phyloP scores from a whole-genome alignment of 139 green algal species.

The Coelastrella sp. region DNA sequence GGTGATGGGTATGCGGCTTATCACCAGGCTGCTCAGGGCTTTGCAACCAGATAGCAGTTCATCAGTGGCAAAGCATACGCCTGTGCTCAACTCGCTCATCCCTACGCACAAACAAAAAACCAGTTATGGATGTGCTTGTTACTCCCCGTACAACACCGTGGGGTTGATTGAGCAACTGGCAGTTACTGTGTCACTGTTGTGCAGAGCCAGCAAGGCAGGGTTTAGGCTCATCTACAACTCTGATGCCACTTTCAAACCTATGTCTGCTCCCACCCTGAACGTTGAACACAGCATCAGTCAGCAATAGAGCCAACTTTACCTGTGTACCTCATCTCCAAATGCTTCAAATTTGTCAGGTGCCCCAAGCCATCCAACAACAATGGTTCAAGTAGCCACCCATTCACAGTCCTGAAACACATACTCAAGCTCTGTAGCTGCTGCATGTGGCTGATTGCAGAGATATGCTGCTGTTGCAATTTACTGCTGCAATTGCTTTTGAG shows the following conservation, averaged over 20 bases:
- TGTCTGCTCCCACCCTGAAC: too few relatives aligned
- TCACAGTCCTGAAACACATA: constrained; percentile 5
- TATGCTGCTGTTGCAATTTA: constrained; percentile 34
- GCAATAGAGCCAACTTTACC: neutral
- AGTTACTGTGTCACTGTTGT: too few relatives aligned
- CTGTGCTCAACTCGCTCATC: constrained; percentile 17
- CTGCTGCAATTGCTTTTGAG: constrained; percentile 3
- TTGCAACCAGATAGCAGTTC: constrained; percentile 8
- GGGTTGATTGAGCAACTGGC: too few relatives aligned
- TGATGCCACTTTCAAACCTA: too few relatives aligned
- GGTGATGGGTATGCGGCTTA: neutral
- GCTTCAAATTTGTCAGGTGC: neutral
- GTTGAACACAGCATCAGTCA: too few relatives aligned
- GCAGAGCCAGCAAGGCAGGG: too few relatives aligned
- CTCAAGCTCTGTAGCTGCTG: constrained; percentile 8
- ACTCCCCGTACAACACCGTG: too few relatives aligned
- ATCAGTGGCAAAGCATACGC: constrained; percentile 21
- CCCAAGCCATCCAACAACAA: constrained; percentile 6
- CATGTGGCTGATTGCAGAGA: constrained; percentile 1
- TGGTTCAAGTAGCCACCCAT: constrained; percentile 1
- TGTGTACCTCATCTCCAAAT: constrained; percentile 35
- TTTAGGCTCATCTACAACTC: too few relatives aligned
- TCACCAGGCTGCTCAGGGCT: constrained; percentile 2
- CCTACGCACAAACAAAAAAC: neutral
- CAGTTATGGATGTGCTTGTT: too few relatives aligned